Evolutionary conservation across 148 eudicot species (phyloP), one percentile per base, ranked within the genome.

Genomic region (Talinum fruticosum): DNA sequence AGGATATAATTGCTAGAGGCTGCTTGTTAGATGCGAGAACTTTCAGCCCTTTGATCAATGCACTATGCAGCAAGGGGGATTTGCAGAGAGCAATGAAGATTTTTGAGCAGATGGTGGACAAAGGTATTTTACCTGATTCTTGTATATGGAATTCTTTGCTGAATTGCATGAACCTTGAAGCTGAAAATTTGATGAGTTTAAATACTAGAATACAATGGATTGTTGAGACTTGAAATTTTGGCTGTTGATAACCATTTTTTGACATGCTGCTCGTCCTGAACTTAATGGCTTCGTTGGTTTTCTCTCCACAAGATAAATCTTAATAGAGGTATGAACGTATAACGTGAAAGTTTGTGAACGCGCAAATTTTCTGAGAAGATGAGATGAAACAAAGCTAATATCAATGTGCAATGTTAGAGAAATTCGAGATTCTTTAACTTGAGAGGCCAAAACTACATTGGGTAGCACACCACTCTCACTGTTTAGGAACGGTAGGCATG

Each of bases 71-170:
- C 75, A 75, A 74, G 77, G 90, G 89, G 19, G 86, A 95, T 38
- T 64, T 89, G 32, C 85, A 74, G 35, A 85, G 82, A 80, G 94
- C 89, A 68, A 72, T 79, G 33, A 59, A 59, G 77, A 57, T 88
- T 64, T 76, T 93, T 59, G 69, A 77, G 65, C 83, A 87, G 66
- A 96, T 96, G 99, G 83, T 91, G 66, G 87, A 84, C 36, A 85
- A 66, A 44, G 89, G 87, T 66, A 78, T 89, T 72, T 54, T 35
- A 69, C 97, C 97, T 74, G 83, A 85, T 78, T 47, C 66, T 78
- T 49, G 0, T 41, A 62, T 80, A 36, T 92, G 97, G 99, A 85
- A 86, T 72, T 82, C 84, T 7, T 65, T 93, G 81, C 79, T 91
- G 84, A 5, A 64, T 37, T 79, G 82, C 54, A 68, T 80, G 72